Evolutionary conservation across 306 rosid genomes (phyloP).

Genomic region (Gleditsia sinensis): DNA sequence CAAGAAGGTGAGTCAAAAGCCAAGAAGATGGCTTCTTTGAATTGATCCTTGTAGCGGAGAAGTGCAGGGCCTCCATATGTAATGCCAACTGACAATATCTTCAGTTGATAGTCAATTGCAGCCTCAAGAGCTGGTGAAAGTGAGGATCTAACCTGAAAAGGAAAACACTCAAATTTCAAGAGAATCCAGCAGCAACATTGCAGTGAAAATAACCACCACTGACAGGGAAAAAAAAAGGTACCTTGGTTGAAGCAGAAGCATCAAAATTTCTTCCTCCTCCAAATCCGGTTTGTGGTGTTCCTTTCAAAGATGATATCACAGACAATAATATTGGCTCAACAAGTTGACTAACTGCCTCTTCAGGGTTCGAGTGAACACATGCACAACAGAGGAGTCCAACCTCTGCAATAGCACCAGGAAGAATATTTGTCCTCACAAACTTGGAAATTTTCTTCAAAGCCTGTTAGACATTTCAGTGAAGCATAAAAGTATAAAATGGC

Average conservation of each 20-base stretch:
- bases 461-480: slow-evolving; percentile 50
- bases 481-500: slow-evolving; percentile 19
- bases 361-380: slow-evolving; percentile 90
- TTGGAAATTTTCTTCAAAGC: slow-evolving; percentile 93
- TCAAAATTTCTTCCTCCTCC: slow-evolving; percentile 73
- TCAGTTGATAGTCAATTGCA: slow-evolving; percentile 88
- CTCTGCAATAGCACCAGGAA: slow-evolving; percentile 97
- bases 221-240: slow-evolving; percentile 34
- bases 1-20: slow-evolving; percentile 97
- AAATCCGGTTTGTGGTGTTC: slow-evolving; percentile 79
- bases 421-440: slow-evolving; percentile 95
- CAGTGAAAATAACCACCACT: slow-evolving; percentile 28
- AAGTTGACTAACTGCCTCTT: slow-evolving; percentile 82
- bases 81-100: slow-evolving; percentile 83
- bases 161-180: slow-evolving; percentile 34
- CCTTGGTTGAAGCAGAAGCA: slow-evolving; percentile 66
- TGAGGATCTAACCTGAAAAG: slow-evolving; percentile 73
- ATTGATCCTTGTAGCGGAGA: slow-evolving; percentile 72
- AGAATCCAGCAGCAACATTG: slow-evolving; percentile 32
- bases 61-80: slow-evolving; percentile 87
- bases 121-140: slow-evolving; percentile 98
- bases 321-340: slow-evolving; percentile 84
- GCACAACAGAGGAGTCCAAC: slow-evolving; percentile 99
- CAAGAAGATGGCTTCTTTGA: slow-evolving; percentile 71
- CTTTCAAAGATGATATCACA: slow-evolving; percentile 80